Evolutionary conservation across 495 filamentous ascomycete species (phyloP).

Genomic region (Talaromyces stipitatus): DNA sequence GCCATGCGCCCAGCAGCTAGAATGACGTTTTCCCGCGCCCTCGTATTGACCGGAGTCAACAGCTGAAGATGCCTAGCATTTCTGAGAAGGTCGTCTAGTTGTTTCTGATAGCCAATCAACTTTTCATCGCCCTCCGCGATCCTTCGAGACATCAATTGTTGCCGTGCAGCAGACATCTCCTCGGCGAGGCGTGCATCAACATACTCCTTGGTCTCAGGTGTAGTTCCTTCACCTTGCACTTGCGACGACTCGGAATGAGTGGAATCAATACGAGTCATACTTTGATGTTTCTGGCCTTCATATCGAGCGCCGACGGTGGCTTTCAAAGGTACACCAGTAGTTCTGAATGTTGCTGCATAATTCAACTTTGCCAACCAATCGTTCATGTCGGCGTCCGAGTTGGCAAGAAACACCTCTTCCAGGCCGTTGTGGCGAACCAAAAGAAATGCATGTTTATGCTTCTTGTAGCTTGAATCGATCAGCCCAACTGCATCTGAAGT

Average conservation of each 20-base stretch:
- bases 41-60: constrained; percentile 77
- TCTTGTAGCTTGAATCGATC: constrained; percentile 79
- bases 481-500: constrained; percentile 88
- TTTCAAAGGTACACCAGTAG: constrained; percentile 83
- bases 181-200: constrained; percentile 75
- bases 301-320: constrained; percentile 79
- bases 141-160: constrained; percentile 72
- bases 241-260: constrained; percentile 29
- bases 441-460: constrained; percentile 92
- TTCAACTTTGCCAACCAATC: constrained; percentile 97
- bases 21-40: constrained; percentile 78
- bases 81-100: constrained; percentile 72
- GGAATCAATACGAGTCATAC: constrained; percentile 60
- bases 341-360: constrained; percentile 88
- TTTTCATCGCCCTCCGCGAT: constrained; percentile 80
- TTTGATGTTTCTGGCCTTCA: constrained; percentile 73
- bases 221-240: constrained; percentile 14
- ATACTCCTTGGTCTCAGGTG: constrained; percentile 28
- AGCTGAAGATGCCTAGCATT: constrained; percentile 92
- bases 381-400: constrained; percentile 84
- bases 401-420: constrained; percentile 86
- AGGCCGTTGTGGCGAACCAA: constrained; percentile 83
- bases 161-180: constrained; percentile 73
- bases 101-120: constrained; percentile 59
- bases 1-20: constrained; percentile 77